Evolutionary conservation across 306 rosid species (phyloP).

Genomic region (Lathyrus aphaca): DNA sequence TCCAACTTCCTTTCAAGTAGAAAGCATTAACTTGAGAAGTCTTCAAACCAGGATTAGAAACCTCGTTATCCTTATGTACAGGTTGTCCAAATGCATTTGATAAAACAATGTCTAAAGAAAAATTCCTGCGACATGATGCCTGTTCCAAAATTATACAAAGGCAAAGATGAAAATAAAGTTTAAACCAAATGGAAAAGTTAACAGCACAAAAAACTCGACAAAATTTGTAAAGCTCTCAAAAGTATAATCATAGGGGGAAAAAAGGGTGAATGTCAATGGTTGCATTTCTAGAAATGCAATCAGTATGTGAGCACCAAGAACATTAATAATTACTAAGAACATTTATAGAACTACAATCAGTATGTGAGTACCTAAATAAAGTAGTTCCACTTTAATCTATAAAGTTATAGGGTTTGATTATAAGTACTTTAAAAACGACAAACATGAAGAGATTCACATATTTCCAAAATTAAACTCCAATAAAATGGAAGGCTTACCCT

Average conservation of each 20-base stretch:
- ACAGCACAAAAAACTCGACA: background rate
- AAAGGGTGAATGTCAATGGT: background rate
- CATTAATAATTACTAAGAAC: background rate
- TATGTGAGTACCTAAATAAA: background rate
- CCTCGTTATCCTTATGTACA: constrained; percentile 72
- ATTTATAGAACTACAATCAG: constrained; percentile 1
- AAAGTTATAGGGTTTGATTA: constrained; percentile 15
- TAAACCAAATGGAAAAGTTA: constrained; percentile 29
- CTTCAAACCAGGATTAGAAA: constrained; percentile 40
- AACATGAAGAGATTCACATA: constrained; percentile 7
- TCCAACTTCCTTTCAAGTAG: constrained; percentile 18
- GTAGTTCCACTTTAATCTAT: background rate
- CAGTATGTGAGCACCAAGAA: background rate
- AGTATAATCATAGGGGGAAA: constrained; percentile 13
- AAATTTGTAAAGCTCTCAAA: constrained; percentile 22
- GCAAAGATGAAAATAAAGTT: constrained; percentile 36
- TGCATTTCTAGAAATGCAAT: constrained; percentile 1
- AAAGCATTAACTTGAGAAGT: constrained; percentile 23
- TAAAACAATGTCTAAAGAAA: constrained; percentile 80
- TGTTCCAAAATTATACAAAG: constrained; percentile 51
- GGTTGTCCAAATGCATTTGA: constrained; percentile 66
- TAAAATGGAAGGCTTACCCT: constrained; percentile 6
- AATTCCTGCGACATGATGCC: constrained; percentile 94
- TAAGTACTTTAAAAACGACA: constrained; percentile 16
- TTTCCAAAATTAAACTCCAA: constrained; percentile 31